phyloP scores from a whole-genome alignment of 1,139 yeast genomes.

The Eremothecium gossypii region DNA sequence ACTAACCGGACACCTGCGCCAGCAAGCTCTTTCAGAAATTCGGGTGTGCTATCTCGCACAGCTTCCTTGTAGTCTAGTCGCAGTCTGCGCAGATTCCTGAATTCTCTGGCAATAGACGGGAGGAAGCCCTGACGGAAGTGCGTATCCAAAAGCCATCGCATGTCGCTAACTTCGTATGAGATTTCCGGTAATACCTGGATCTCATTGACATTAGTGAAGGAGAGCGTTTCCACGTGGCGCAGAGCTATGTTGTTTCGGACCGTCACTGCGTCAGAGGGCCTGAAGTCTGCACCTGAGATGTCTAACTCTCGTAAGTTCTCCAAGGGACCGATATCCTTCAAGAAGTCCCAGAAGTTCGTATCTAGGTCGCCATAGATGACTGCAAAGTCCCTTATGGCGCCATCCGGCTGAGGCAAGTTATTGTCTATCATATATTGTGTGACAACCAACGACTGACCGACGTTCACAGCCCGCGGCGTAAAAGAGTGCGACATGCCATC shows the following conservation, averaged over 20 bases:
- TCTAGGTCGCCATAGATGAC: conserved; percentile 5
- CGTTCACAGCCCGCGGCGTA: conserved; percentile 1
- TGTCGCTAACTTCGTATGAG: conserved; percentile 10
- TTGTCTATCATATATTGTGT: conserved; percentile 11
- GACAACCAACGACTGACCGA: conserved; percentile 9
- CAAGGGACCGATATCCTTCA: conserved; percentile 3
- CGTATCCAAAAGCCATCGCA: conserved; percentile 6
- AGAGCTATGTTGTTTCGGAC: conserved; percentile 4
- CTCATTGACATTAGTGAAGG: conserved; percentile 8
- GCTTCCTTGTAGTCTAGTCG: conserved; percentile 41
- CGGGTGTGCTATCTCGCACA: conserved; percentile 35
- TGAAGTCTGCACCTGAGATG: conserved; percentile 6
- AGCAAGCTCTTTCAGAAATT: conserved; percentile 30
- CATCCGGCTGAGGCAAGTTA: conserved; percentile 7
- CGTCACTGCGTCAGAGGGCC: conserved; percentile 6
- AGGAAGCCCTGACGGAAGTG: conserved; percentile 29
- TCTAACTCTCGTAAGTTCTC: conserved; percentile 5
- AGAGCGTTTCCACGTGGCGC: conserved; percentile 5
- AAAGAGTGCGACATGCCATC: conserved; percentile 4
- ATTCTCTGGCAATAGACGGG: conserved; percentile 23
- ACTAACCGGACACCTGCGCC: conserved; percentile 17
- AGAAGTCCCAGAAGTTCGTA: conserved; percentile 8
- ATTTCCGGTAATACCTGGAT: conserved; percentile 9
- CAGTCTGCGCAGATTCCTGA: conserved; percentile 29
- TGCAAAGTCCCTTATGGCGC: conserved; percentile 6